A percentile compares a stretch with the other conserved stretches of the same genome.
Conservation (phyloP, 345 rosid genomes). For the Turnera subulata region DNA sequence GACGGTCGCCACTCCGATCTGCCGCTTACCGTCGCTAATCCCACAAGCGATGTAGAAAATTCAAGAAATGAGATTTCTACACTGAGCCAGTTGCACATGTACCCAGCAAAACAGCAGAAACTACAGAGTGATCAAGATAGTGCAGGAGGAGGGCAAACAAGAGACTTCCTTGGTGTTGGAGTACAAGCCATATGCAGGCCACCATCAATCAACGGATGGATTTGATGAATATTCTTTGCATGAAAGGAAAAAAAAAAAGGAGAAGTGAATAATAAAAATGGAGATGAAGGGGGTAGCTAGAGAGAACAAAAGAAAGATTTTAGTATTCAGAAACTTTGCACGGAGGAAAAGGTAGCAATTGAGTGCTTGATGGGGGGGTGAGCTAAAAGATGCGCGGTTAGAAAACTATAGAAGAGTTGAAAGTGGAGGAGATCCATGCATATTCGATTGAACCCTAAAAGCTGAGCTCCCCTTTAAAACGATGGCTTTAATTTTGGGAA, state of each 20-base stretch:
- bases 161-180: slow-evolving; percentile 93
- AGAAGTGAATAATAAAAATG: slow-evolving; percentile 8
- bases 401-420: slow-evolving; percentile 11
- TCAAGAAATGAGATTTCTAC: not conserved
- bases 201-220: slow-evolving; percentile 68
- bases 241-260: not conserved
- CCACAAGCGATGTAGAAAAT: slow-evolving; percentile 18
- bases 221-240: slow-evolving; percentile 35
- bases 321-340: slow-evolving; percentile 30
- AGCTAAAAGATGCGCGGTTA: slow-evolving; percentile 15
- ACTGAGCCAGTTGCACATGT: slow-evolving; percentile 40
- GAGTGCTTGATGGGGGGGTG: not conserved
- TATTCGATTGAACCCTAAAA: slow-evolving; percentile 36
- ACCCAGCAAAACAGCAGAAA: slow-evolving; percentile 50
- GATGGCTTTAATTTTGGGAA: slow-evolving; percentile 26
- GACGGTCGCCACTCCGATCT: too few relatives aligned
- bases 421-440: slow-evolving; percentile 32
- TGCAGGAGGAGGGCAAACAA: slow-evolving; percentile 58
- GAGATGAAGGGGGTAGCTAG: slow-evolving; percentile 1
- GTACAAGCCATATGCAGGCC: slow-evolving; percentile 53
- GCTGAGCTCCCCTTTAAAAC: slow-evolving; percentile 27
- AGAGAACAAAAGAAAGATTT: slow-evolving; percentile 3
- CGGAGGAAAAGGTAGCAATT: not conserved
- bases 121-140: slow-evolving; percentile 28
- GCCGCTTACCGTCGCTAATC: too few relatives aligned